phyloP scores from a whole-genome alignment of 352 stramenopile genomes.

The Phytophthora meadii region DNA sequence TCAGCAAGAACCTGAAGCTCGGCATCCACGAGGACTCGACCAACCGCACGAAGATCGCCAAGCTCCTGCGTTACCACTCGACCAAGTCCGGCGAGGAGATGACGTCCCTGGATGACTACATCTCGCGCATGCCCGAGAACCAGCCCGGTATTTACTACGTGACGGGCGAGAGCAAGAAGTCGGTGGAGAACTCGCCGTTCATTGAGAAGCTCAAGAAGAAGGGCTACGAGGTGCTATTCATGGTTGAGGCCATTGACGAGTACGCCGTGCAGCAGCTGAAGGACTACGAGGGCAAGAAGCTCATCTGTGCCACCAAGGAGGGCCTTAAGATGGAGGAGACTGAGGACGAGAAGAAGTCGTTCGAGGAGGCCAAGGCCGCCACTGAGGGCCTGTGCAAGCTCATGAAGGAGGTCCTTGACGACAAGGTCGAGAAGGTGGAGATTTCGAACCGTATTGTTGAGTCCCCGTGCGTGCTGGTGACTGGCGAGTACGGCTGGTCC shows the following conservation, averaged over 20 bases:
- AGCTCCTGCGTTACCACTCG: conserved; percentile 98
- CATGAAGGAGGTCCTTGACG: conserved; percentile 99
- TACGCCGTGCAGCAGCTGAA: conserved; percentile 99
- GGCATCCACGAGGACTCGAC: conserved; percentile 99
- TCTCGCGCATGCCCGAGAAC: conserved; percentile 95
- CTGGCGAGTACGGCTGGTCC: conserved; percentile 99
- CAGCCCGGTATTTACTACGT: conserved; percentile 99
- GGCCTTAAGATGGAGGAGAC: conserved; percentile 96
- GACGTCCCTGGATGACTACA: conserved; percentile 99
- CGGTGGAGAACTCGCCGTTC: conserved; percentile 99
- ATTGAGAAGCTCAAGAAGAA: conserved; percentile 99
- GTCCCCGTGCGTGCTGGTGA: conserved; percentile 98
- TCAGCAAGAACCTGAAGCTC: conserved; percentile 99
- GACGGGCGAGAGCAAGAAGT: conserved; percentile 98
- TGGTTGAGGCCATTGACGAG: conserved; percentile 99
- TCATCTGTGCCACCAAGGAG: conserved; percentile 98
- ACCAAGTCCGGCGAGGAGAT: conserved; percentile 98
- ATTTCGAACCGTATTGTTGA: conserved; percentile 99
- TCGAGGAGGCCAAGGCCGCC: conserved; percentile 99
- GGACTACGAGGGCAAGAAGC: conserved; percentile 99
- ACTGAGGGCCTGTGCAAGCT: conserved; percentile 98
- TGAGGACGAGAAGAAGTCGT: conserved; percentile 98
- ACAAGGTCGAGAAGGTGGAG: conserved; percentile 99
- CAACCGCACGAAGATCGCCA: conserved; percentile 99
- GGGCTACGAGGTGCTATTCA: conserved; percentile 99